phyloP scores from a whole-genome alignment of 441 rosid species.

The Erysimum cheiri region DNA sequence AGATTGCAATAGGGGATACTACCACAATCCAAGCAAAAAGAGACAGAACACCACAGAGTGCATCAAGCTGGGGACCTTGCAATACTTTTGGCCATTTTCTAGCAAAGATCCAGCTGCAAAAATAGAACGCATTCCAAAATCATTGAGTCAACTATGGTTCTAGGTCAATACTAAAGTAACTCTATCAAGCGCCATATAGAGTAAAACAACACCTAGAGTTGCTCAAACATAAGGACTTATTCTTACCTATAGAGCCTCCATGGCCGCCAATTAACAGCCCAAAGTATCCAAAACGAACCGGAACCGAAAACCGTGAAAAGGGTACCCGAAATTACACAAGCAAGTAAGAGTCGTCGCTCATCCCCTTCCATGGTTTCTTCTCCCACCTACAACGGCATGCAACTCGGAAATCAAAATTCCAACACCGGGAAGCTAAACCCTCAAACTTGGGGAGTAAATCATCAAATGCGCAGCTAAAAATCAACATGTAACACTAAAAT shows the following conservation, averaged over 20 bases:
- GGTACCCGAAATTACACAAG: conserved; percentile 89
- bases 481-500: conserved; percentile 19
- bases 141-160: conserved; percentile 12
- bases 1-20: conserved; percentile 83
- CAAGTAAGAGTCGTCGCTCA: conserved; percentile 64
- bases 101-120: conserved; percentile 98
- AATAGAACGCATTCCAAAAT: conserved; percentile 29
- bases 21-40: conserved; percentile 84
- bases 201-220: conserved; percentile 16
- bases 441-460: conserved; percentile 25
- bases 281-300: conserved; percentile 85
- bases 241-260: conserved; percentile 96
- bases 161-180: conserved; percentile 24
- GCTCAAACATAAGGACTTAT: conserved; percentile 10
- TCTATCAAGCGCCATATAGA: conserved; percentile 24
- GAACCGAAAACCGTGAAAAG: conserved; percentile 80
- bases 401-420: conserved; percentile 18
- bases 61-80: conserved; percentile 91
- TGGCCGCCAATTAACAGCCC: conserved; percentile 99
- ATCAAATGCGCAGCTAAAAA: conserved; percentile 16
- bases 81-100: conserved; percentile 93
- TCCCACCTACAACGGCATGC: conserved; percentile 53
- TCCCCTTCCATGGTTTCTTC: conserved; percentile 85
- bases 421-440: conserved; percentile 17
- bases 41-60: conserved; percentile 77